A percentile compares a stretch with the other conserved stretches of the same genome.
Evolutionary conservation across 2,329 filamentous ascomycete genomes (phyloP).

Genomic region (Venturia effusa): DNA sequence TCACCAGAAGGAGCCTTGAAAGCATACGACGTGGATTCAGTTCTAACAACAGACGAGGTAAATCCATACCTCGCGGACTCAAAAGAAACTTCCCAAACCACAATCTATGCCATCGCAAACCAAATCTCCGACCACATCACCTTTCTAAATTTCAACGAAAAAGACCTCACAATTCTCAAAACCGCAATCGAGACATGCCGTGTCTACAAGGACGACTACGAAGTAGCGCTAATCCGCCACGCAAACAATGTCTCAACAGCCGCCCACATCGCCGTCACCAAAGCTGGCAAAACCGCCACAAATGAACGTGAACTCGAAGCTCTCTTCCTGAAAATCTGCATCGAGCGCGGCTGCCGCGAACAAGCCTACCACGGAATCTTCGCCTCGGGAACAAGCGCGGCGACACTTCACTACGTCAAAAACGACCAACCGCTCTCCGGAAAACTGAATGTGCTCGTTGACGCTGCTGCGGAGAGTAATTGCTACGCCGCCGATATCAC

Average conservation of each 20-base stretch:
- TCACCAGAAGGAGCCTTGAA: conserved; percentile 62
- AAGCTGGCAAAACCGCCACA: conserved; percentile 47
- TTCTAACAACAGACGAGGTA: conserved; percentile 61
- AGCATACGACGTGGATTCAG: conserved; percentile 60
- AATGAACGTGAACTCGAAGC: conserved; percentile 81
- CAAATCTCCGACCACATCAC: conserved; percentile 64
- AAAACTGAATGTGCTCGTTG: conserved; percentile 71
- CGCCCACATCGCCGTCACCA: conserved; percentile 65
- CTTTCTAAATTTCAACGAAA: conserved; percentile 58
- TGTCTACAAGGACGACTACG: conserved; percentile 75
- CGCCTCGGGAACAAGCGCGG: conserved; percentile 66
- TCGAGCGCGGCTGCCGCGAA: conserved; percentile 63
- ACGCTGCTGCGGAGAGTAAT: conserved; percentile 56
- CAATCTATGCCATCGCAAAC: conserved; percentile 65
- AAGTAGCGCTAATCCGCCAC: conserved; percentile 68
- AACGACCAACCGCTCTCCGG: conserved; percentile 24
- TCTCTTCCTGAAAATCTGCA: conserved; percentile 64
- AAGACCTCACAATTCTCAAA: conserved; percentile 46
- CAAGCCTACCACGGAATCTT: conserved; percentile 86
- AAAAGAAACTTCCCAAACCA: conserved; percentile 23
- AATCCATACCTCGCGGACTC: conserved; percentile 53
- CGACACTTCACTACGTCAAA: conserved; percentile 81
- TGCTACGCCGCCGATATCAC: conserved; percentile 55
- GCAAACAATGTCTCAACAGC: conserved; percentile 70
- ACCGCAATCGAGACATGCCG: conserved; percentile 67